Conservation (phyloP, 805 yeast species). For the Starmerella vaccinii region DNA sequence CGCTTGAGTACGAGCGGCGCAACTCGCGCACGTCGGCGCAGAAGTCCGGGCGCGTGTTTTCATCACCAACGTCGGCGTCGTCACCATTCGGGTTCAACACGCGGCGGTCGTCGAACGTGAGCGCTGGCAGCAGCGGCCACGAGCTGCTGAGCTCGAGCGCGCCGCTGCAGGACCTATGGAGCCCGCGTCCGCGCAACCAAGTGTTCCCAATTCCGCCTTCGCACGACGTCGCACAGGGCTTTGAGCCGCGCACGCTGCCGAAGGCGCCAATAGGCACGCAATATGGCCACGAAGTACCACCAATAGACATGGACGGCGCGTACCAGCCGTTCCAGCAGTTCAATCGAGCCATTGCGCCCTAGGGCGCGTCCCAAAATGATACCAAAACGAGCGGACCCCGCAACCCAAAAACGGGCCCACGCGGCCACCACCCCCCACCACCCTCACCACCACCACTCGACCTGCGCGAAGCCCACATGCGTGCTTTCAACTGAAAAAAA, state of each 20-base stretch:
- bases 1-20: constrained; percentile 65
- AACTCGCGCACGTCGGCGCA: constrained; percentile 38
- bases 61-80: constrained; percentile 10
- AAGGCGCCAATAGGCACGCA: constrained; percentile 2
- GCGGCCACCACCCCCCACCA: too few species aligned
- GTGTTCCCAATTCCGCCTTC: not conserved
- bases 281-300: constrained; percentile 1
- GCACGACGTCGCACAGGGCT: not conserved
- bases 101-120: constrained; percentile 7
- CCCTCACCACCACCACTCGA: too few species aligned
- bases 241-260: not conserved
- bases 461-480: too few species aligned
- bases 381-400: not conserved
- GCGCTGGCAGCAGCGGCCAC: not conserved
- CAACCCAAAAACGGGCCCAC: too few species aligned
- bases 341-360: constrained; percentile 5
- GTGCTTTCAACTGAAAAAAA: too few species aligned
- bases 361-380: not conserved
- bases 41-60: constrained; percentile 16
- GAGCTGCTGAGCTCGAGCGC: constrained; percentile 4
- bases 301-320: constrained; percentile 6
- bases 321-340: constrained; percentile 16
- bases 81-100: constrained; percentile 1
- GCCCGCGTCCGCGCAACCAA: constrained; percentile 7
- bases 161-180: constrained; percentile 2